A percentile compares a stretch with the other conserved stretches of the same genome.
Conservation (phyloP, 1,139 yeast genomes). For the Taphrina wiesneri region DNA sequence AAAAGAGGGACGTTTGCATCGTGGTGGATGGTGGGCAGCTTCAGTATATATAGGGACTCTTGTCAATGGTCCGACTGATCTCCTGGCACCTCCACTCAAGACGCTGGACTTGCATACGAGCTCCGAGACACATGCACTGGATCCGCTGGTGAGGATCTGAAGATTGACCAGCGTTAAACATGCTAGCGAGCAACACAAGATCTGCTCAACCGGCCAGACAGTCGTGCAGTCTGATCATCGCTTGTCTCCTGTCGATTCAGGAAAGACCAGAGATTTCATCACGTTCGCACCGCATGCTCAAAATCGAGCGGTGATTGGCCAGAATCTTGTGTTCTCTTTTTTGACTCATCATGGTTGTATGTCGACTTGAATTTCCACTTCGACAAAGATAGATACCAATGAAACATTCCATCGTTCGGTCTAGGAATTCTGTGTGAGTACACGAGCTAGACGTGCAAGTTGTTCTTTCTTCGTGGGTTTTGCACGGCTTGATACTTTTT, state of each 20-base stretch:
- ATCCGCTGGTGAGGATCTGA: not conserved
- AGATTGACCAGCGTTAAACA: not conserved
- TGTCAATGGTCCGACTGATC: not conserved
- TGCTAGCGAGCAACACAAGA: not conserved
- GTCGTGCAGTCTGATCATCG: not conserved
- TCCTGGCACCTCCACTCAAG: not conserved
- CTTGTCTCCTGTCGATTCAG: not conserved
- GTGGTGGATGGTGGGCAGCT: not conserved
- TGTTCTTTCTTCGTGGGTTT: no score
- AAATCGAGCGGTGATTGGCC: not conserved
- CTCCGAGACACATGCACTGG: not conserved
- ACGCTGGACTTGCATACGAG: not conserved
- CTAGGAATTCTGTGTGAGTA: no score
- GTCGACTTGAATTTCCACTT: no score
- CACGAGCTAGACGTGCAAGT: no score
- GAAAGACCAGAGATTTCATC: not conserved
- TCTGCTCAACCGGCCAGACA: not conserved
- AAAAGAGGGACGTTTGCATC: not conserved
- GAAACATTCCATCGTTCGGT: no score
- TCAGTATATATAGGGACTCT: not conserved
- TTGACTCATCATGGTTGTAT: no score
- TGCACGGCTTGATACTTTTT: no score
- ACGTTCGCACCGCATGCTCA: constrained; percentile 13
- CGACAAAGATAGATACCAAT: no score
- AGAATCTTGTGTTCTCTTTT: not conserved